Evolutionary conservation across 345 rosid genomes (phyloP), one percentile per base, ranked within the genome.

Genomic region (Euphorbia peplus): DNA sequence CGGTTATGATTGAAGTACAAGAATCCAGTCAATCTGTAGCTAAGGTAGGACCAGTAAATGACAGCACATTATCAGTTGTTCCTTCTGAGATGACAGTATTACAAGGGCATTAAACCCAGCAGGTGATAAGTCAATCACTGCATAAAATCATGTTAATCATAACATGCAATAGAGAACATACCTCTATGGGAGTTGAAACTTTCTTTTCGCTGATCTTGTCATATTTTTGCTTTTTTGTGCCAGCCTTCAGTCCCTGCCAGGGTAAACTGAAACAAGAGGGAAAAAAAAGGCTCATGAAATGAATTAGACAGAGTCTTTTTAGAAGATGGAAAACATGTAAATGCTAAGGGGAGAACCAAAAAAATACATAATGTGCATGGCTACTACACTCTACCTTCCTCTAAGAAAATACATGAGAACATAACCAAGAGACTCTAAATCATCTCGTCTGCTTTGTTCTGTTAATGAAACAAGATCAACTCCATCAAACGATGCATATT

Each of bases 371-470:
- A 30, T 28, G 25, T 32, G 50, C 16, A 24, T 53, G 32, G 42
- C 54, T 60, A 16, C 15, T 54, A 18, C 46, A 61, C 47, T 63
- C 58, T 67, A 95, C 99, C 98, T 91, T 85, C 99, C 98, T 80
- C 96, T 83, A 57, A 95, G 81, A 81, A 90, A 95, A 79, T 95
- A 91, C 96, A 95, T 95, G 51, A 95, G 88, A 78, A 95, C 96
- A 79, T 91, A 91, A 81, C 98, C 98, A 71, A 95, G 97, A 47
- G 98, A 95, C 79, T 93, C 99, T 81, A 95, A 83, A 85, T 91
- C 98, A 86, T 93, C 99, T 82, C 99, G 84, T 82, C 99, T 84
- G 84, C 99, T 95, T 87, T 95, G 99, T 79, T 95, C 97, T 95
- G 88, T 81, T 69, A 68, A 42, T 56, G 56, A 63, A 71, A 67